phyloP scores from a whole-genome alignment of 2,329 filamentous ascomycete species.

The Gaeumannomyces sp. region DNA sequence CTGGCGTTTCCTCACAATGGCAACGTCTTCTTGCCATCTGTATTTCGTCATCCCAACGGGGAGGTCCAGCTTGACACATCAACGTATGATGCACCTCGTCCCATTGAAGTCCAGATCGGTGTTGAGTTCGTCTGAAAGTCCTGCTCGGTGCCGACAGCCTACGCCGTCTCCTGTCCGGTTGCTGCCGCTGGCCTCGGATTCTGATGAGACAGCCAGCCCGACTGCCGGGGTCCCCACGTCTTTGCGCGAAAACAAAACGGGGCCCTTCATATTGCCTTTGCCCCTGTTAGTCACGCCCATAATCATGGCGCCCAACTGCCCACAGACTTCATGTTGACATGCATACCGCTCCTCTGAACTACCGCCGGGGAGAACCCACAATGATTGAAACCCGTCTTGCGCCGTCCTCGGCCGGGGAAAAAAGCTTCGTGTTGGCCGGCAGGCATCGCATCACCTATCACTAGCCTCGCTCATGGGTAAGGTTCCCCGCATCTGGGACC shows the following conservation, averaged over 20 bases:
- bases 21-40: no score
- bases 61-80: neutral
- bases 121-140: neutral
- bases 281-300: neutral
- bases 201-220: neutral
- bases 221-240: neutral
- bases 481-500: neutral
- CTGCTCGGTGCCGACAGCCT: neutral
- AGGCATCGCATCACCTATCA: neutral
- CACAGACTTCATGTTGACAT: neutral
- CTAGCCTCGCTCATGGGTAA: neutral
- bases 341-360: neutral
- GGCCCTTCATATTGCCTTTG: neutral
- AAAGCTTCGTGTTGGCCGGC: neutral
- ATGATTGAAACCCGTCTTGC: neutral
- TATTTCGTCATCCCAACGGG: neutral
- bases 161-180: no score
- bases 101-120: neutral
- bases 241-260: slow-evolving; percentile 3
- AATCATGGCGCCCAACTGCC: no score
- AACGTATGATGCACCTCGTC: neutral
- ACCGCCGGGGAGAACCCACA: neutral
- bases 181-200: neutral
- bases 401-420: neutral
- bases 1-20: neutral